A percentile compares a stretch with the other conserved stretches of the same genome.
Conservation (phyloP, 176 grass and related monocot species). For the Lolium perenne region DNA sequence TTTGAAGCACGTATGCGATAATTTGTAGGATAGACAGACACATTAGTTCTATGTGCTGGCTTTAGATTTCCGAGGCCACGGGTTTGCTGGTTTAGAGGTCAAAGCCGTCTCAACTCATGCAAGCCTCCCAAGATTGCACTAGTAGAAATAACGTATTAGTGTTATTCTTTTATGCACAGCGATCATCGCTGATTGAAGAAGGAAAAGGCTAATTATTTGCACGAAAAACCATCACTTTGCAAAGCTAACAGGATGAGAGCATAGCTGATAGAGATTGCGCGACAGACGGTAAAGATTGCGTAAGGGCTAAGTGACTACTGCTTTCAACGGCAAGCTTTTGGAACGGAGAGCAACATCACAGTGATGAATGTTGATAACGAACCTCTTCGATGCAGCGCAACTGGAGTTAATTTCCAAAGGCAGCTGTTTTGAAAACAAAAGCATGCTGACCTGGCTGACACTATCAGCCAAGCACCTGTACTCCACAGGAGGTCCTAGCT, state of each 20-base stretch:
- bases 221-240: constrained; percentile 36
- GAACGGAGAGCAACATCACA: constrained; percentile 38
- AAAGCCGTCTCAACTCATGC: constrained; percentile 17
- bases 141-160: background rate
- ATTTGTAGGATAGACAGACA: constrained; percentile 14
- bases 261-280: constrained; percentile 61
- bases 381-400: constrained; percentile 23
- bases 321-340: constrained; percentile 53
- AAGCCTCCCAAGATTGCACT: constrained; percentile 30
- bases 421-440: constrained; percentile 41
- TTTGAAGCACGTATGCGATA: background rate
- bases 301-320: constrained; percentile 65
- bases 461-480: constrained; percentile 24
- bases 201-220: constrained; percentile 42
- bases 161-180: background rate
- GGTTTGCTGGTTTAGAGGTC: constrained; percentile 25
- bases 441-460: background rate
- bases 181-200: constrained; percentile 16
- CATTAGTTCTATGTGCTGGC: constrained; percentile 7
- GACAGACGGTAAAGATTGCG: constrained; percentile 58
- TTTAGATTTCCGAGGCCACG: constrained; percentile 11
- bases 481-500: constrained; percentile 31
- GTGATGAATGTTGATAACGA: constrained; percentile 38
- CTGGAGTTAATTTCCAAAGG: constrained; percentile 3
- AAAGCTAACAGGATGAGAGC: constrained; percentile 43